These are phyloP conservation scores for Ophiocordyceps camponoti-saundersi DNA, from an alignment of 2,329 filamentous ascomycete genomes.

Conservation along the genomic window DNA sequence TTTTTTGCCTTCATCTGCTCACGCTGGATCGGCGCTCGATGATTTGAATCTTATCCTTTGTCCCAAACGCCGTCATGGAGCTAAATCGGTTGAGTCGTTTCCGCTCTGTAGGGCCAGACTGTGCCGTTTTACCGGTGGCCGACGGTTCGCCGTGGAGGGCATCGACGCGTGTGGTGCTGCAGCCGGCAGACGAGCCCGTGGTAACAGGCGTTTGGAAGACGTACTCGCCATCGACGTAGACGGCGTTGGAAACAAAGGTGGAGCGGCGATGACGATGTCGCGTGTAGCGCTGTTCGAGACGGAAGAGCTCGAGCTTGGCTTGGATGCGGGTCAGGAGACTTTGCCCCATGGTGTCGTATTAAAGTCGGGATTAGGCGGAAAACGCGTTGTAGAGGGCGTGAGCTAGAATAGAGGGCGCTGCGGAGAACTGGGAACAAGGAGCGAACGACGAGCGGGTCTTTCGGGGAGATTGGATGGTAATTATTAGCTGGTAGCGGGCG, in stretches of 20 bases:
- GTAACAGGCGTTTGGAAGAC: slow-evolving; percentile 53
- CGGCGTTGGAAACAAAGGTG: slow-evolving; percentile 74
- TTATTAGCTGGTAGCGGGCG: too few relatives aligned
- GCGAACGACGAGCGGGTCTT: too few relatives aligned
- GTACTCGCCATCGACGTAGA: slow-evolving; percentile 94
- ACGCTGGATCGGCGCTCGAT: slow-evolving; percentile 25
- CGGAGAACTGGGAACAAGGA: too few relatives aligned
- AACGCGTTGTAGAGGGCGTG: background rate
- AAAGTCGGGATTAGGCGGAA: background rate
- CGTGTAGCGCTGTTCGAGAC: slow-evolving; percentile 89
- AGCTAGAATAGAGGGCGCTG: background rate
- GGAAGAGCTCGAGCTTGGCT: slow-evolving; percentile 73
- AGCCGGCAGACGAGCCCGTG: slow-evolving; percentile 37
- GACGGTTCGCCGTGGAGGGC: slow-evolving; percentile 18
- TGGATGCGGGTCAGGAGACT: slow-evolving; percentile 42
- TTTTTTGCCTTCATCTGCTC: slow-evolving; percentile 12
- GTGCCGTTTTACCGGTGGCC: slow-evolving; percentile 6
- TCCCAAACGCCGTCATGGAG: slow-evolving; percentile 36
- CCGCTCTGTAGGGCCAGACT: slow-evolving; percentile 13
- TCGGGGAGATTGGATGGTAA: too few relatives aligned
- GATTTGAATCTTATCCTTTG: slow-evolving; percentile 16
- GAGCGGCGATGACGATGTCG: slow-evolving; percentile 72
- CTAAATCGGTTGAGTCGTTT: slow-evolving; percentile 38
- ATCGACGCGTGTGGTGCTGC: slow-evolving; percentile 17
- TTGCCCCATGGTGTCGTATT: slow-evolving; percentile 22